phyloP scores from a whole-genome alignment of 176 grass and related monocot species.

The Musa beccarii region DNA sequence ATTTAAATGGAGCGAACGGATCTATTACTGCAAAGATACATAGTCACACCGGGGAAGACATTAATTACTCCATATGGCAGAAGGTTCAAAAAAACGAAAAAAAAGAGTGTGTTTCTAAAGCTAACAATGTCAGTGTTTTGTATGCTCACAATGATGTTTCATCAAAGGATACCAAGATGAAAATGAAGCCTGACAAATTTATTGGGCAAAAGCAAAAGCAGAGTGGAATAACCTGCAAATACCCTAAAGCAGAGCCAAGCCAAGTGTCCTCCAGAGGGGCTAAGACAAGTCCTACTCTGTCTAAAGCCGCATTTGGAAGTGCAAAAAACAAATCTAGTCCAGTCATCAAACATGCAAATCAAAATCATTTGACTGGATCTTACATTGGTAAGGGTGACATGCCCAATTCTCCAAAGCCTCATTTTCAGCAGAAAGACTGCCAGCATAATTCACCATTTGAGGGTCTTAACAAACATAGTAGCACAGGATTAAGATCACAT shows the following conservation, averaged over 20 bases:
- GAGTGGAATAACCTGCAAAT: slow-evolving; percentile 16
- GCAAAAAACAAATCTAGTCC: slow-evolving; percentile 27
- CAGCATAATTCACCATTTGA: slow-evolving; percentile 8
- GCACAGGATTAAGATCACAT: slow-evolving; percentile 23
- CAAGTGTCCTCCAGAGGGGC: slow-evolving; percentile 3
- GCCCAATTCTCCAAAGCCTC: slow-evolving; percentile 11
- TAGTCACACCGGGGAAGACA: slow-evolving; percentile 27
- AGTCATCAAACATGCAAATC: slow-evolving; percentile 25
- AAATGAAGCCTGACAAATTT: slow-evolving; percentile 21
- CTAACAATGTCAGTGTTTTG: slow-evolving; percentile 23
- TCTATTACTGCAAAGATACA: slow-evolving; percentile 8
- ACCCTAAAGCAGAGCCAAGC: slow-evolving; percentile 13
- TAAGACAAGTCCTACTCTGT: slow-evolving; percentile 21
- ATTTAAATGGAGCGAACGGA: slow-evolving; percentile 15
- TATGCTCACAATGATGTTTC: slow-evolving; percentile 22
- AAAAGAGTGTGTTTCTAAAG: slow-evolving; percentile 15
- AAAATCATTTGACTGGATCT: slow-evolving; percentile 17
- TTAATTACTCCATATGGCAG: slow-evolving; percentile 20
- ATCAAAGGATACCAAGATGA: slow-evolving; percentile 23
- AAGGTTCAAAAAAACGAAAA: slow-evolving; percentile 27
- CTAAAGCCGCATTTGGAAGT: slow-evolving; percentile 5
- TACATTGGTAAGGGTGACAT: slow-evolving; percentile 13
- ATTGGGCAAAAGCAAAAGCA: slow-evolving; percentile 25
- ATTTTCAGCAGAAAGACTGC: slow-evolving; percentile 28
- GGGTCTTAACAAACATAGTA: slow-evolving; percentile 12